Base-by-base conservation (phyloP, 2,329 filamentous ascomycete genomes). In the Lasiodiplodia theobromae region DNA sequence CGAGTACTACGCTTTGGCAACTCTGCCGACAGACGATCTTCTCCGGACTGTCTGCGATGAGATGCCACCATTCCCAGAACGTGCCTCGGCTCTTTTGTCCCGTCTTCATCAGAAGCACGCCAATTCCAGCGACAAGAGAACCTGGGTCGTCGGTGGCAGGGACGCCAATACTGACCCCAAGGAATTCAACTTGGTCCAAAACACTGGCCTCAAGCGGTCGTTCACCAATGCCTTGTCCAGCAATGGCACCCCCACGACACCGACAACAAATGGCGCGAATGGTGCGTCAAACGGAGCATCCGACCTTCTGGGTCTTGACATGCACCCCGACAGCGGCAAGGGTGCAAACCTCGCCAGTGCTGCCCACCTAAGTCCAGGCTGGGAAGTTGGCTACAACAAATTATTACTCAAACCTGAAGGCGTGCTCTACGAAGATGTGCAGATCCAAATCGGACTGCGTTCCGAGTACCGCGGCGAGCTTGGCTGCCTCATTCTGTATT, bases 141-240 rank as follows among this genome's bases (percentile, higher is more conserved):
- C 96, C 1, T 99, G 96, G 96, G 91, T 97, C 31, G 92, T 98
- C n/a, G 95, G 95, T 71, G 95, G 94, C 70, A 97, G 97, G 82
- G 94, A 96, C 77, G 95, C 94, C 68, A 97, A 97, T 77, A 85
- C 89, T 1, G 93, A 97, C 76, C 85, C 89, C 54, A 87, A 89
- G 68, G 94, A 97, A 78, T 88, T 97, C 69, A 89, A 88, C 71
- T 87, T 97, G 80, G 90, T 90, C 37, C 93, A 96, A 79, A 91
- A 91, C 70, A 90, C 90, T 12, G 92, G 92, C 14, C 86, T 97
- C 68, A 97, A 95, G 83, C 90, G 95, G 73, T 91, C 92, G 1
- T 97, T 97, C 76, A 97, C 89, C 72, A 81, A 80, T 69, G 76
- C 80, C 1, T 73, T 84, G 28, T 82, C 83, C 0, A 82, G 79